phyloP scores from a whole-genome alignment of 1,139 yeast genomes.

The Yamadazyma diospyri region DNA sequence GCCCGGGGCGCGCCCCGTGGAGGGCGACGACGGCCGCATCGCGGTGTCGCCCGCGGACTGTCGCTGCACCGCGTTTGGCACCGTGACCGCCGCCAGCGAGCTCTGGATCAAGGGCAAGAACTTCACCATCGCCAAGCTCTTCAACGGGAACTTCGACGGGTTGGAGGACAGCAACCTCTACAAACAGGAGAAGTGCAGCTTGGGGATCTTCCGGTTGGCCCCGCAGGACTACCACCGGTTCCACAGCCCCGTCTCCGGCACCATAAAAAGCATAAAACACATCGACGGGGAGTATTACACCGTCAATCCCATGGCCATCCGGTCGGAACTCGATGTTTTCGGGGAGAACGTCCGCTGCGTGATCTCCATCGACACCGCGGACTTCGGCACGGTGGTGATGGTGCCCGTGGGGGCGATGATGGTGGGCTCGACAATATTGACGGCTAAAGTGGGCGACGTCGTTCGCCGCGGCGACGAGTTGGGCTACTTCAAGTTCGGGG shows the following conservation, averaged over 20 bases:
- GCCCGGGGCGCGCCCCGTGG: slow-evolving; percentile 68
- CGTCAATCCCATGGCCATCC: slow-evolving; percentile 94
- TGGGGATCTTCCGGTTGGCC: slow-evolving; percentile 83
- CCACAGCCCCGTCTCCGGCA: slow-evolving; percentile 83
- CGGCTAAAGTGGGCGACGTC: slow-evolving; percentile 57
- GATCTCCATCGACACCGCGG: slow-evolving; percentile 68
- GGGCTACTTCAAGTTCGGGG: slow-evolving; percentile 95
- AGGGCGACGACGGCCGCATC: slow-evolving; percentile 49
- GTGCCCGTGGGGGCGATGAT: slow-evolving; percentile 97
- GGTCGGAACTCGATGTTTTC: slow-evolving; percentile 84
- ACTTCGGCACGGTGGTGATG: slow-evolving; percentile 74
- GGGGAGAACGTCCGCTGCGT: slow-evolving; percentile 86
- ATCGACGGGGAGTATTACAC: slow-evolving; percentile 93
- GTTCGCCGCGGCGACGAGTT: slow-evolving; percentile 75
- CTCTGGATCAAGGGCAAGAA: slow-evolving; percentile 89
- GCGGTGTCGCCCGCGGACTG: slow-evolving; percentile 87
- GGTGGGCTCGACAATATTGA: slow-evolving; percentile 88
- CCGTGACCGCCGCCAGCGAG: slow-evolving; percentile 61
- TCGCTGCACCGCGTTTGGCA: slow-evolving; percentile 68
- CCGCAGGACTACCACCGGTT: slow-evolving; percentile 97
- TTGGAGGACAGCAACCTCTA: slow-evolving; percentile 41
- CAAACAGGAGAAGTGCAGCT: slow-evolving; percentile 45
- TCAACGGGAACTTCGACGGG: slow-evolving; percentile 54
- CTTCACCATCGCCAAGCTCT: slow-evolving; percentile 65
- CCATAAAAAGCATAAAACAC: slow-evolving; percentile 57